Base-by-base conservation (phyloP, 305 asterid species). In the Solanum chacoense region DNA sequence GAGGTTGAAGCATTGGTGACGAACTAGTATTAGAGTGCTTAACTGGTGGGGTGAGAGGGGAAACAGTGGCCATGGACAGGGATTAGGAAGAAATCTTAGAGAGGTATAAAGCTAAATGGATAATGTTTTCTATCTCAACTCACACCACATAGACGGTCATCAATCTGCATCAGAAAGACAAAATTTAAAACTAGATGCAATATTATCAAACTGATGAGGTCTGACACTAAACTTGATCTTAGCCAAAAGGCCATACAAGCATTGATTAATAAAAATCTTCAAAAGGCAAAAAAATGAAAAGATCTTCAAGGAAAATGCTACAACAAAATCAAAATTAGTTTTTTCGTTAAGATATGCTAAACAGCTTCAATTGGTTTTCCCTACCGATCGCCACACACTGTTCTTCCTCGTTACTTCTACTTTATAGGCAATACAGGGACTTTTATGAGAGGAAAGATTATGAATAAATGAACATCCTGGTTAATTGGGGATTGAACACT, bases 171-270 rank as follows among this genome's bases (percentile, higher is more conserved):
- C 75, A 55, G 31, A 84, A 84, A 55, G 50, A 55, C 13, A 32
- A 50, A 20, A 11, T 34, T 6, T 55, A 84, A 84, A 55, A 32
- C 32, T 55, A 84, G 50, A 9, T 22, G n/a, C 24, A 55, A 11
- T 32, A 89, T 92, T 94, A 92, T 93, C 91, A 93, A 93, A 92
- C 91, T 89, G 96, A 93, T 93, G 91, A 93, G 93, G 91, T 91
- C 92, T 89, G 88, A 92, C 91, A 92, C 93, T 93, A 92, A 93
- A 93, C 93, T 91, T 91, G 94, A 94, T 91, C 93, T 92, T 93
- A 92, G 94, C 94, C 93, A 92, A 93, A 94, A 93, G 94, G 94
- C 91, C 92, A 81, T 16, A 45, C 38, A 81, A 81, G 85, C 85
- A 38, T 29, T 50, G 40, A 78, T 45, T 29, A 83, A 50, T 50